Evolutionary conservation across 768 basidiomycete species (phyloP), one percentile per base, ranked within the genome.

Genomic region (Leccinum subgranulosum): DNA sequence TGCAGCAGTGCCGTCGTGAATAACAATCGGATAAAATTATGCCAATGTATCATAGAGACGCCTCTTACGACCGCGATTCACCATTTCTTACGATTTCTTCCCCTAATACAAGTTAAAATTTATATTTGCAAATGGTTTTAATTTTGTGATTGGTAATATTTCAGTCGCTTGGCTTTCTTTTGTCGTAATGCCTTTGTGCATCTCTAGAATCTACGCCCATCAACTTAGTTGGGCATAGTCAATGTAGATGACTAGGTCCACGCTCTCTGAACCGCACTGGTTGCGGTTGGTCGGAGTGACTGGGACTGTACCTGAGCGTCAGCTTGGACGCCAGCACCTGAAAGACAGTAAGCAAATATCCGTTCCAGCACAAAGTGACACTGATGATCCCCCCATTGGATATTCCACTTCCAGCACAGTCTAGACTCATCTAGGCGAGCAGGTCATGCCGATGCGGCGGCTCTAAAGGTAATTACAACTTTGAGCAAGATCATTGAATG

Each of bases 11-110:
- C 17, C 49, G 56, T 51, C 43, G 39, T 33, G 45, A 55, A 54
- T 54, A 36, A 47, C 51, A 31, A 27, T 49, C 31, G 41, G 53
- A 31, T 67, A 69, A 61, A 66, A 49, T 55, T 33, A 60, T 21
- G 61, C 31, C 51, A 9, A 11, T 31, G 31, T 68, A 68, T 59
- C 54, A 51, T 68, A 69, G 23, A 49, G 19, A 56, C 14, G 27
- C 19, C 55, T 51, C 39, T 49, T 52, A 69, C 58, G 56, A 58
- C 49, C 25, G 15, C 15, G 3, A 1, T 36, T 55, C 47, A 28
- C 48, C 29, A 29, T 21, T 68, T 55, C 41, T 55, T 43, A 49
- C 6, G 14, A 10, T 15, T 54, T 53, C 46, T 49, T 19, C 25
- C 28, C 23, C 39, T 33, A 57, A 57, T 53, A 53, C 50, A 17